These are phyloP conservation scores for Podaxis sp. DNA, from an alignment of 768 basidiomycete genomes.

Conservation along the genomic window DNA sequence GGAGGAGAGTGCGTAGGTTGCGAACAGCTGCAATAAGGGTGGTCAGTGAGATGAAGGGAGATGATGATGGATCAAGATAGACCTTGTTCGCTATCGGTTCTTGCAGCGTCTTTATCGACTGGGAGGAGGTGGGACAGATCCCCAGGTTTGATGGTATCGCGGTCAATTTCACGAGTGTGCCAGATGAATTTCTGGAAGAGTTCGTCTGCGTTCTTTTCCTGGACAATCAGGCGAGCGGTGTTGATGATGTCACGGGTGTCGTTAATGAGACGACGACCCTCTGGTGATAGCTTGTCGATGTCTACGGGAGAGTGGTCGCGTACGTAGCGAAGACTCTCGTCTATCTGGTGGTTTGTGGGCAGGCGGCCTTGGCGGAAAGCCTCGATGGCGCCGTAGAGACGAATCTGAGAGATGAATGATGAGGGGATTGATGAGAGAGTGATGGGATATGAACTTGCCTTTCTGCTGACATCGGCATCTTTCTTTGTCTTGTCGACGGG, in stretches of 20 bases:
- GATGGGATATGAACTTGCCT: slow-evolving; percentile 31
- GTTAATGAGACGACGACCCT: slow-evolving; percentile 71
- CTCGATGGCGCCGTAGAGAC: slow-evolving; percentile 74
- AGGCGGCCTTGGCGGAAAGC: slow-evolving; percentile 77
- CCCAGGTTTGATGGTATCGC: slow-evolving; percentile 19
- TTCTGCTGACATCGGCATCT: slow-evolving; percentile 77
- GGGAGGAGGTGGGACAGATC: slow-evolving; percentile 28
- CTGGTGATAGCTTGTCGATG: slow-evolving; percentile 61
- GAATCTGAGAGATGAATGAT: slow-evolving; percentile 38
- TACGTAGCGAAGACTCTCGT: slow-evolving; percentile 65
- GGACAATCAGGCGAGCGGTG: slow-evolving; percentile 67
- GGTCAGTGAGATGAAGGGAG: neutral
- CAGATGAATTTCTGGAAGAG: slow-evolving; percentile 89
- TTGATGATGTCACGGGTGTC: slow-evolving; percentile 79
- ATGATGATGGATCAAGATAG: slow-evolving; percentile 9
- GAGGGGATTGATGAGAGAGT: neutral
- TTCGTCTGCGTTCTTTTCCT: slow-evolving; percentile 86
- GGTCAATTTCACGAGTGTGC: slow-evolving; percentile 59
- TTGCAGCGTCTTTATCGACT: slow-evolving; percentile 50
- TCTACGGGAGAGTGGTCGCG: slow-evolving; percentile 55
- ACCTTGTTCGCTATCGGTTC: slow-evolving; percentile 65
- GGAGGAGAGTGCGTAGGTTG: slow-evolving; percentile 84
- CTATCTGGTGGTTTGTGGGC: slow-evolving; percentile 80
- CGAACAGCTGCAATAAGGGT: slow-evolving; percentile 48
- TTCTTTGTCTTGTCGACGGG: slow-evolving; percentile 58